A percentile compares a stretch with the other conserved stretches of the same genome.
Evolutionary conservation across 129 eudicot species (phyloP).

Genomic region (Saussurea involucrata): DNA sequence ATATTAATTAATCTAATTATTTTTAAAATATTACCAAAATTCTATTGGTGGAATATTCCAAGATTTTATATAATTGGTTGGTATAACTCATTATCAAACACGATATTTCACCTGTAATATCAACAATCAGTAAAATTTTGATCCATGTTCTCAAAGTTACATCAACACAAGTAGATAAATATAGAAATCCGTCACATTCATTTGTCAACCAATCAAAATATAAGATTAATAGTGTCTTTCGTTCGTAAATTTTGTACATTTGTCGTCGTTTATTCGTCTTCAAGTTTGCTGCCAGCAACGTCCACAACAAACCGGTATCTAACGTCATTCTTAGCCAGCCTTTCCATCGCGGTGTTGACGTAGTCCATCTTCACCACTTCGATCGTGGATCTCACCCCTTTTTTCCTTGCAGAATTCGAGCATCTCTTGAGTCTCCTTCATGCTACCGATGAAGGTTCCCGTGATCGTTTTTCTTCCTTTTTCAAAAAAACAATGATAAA

Average conservation of each 20-base stretch:
- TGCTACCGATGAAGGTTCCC: constrained; percentile 93
- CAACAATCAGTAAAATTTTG: background rate
- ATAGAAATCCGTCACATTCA: constrained; percentile 18
- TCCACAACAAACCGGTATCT: constrained; percentile 91
- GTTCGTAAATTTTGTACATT: background rate
- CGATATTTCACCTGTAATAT: background rate
- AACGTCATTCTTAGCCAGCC: constrained; percentile 89
- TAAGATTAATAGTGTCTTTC: background rate
- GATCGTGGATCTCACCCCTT: constrained; percentile 59
- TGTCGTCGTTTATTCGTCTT: constrained; percentile 2
- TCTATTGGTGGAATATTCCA: background rate
- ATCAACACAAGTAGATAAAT: constrained; percentile 4
- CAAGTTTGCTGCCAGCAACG: constrained; percentile 86
- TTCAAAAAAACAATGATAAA: background rate
- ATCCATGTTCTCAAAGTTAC: constrained; percentile 15
- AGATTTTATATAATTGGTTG: background rate
- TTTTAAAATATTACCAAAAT: background rate
- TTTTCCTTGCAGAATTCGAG: constrained; percentile 80
- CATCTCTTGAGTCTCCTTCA: constrained; percentile 86
- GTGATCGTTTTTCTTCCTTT: constrained; percentile 83
- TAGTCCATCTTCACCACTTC: constrained; percentile 89
- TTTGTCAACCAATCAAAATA: background rate
- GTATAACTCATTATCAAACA: constrained; percentile 1
- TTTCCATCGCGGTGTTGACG: constrained; percentile 71
- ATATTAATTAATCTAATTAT: background rate